Conservation (phyloP, 495 filamentous ascomycete species). For the Neurospora tetrasperma region DNA sequence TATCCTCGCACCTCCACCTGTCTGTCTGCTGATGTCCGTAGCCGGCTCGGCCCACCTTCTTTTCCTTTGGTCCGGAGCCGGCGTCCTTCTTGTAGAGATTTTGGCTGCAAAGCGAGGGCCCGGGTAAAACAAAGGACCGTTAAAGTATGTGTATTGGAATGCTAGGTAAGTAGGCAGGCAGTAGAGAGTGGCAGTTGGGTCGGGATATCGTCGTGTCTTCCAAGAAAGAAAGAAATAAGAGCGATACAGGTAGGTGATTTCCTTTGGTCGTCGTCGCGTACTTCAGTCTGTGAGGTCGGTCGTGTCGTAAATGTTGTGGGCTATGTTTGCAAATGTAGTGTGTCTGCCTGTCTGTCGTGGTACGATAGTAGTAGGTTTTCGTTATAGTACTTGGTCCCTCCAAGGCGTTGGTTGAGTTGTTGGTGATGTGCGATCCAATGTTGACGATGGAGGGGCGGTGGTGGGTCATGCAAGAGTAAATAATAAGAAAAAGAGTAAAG, state of each 20-base stretch:
- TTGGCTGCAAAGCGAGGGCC: not conserved
- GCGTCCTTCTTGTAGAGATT: not conserved
- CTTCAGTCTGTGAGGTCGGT: not conserved
- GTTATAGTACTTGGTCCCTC: not conserved
- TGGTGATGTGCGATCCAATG: not conserved
- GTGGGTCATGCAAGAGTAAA: not conserved
- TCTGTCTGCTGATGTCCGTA: not conserved
- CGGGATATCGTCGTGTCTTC: not conserved
- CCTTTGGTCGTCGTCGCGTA: not conserved
- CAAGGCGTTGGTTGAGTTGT: not conserved
- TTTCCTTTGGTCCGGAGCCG: not conserved
- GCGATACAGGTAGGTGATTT: not conserved
- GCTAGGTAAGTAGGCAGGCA: not conserved
- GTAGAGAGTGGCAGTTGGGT: not conserved
- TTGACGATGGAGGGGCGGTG: not conserved
- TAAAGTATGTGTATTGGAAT: not conserved
- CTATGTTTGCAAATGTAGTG: not conserved
- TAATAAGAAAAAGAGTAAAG: not conserved
- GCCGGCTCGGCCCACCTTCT: not conserved
- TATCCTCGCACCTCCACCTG: constrained; percentile 5
- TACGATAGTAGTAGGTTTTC: not conserved
- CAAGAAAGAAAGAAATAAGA: not conserved
- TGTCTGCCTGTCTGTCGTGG: not conserved
- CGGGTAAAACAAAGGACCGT: not conserved
- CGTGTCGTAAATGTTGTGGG: not conserved